phyloP scores from a whole-genome alignment of 83 land plant genomes.

The Picea abies region DNA sequence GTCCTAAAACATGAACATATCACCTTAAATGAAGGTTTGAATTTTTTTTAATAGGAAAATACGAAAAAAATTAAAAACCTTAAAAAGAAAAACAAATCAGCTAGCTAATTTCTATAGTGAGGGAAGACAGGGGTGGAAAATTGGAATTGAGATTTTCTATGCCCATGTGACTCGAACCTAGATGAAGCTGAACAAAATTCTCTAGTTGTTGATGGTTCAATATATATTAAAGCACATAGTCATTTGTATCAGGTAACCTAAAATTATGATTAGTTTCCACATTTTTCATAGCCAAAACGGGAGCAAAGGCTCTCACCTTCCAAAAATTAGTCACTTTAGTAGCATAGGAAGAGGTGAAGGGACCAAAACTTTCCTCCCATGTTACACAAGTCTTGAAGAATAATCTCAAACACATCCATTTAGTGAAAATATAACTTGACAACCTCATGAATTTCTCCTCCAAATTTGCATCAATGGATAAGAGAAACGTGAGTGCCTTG shows the following conservation, averaged over 20 bases:
- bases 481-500: constrained; percentile 21
- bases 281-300: constrained; percentile 40
- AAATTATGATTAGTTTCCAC: background rate
- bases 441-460: constrained; percentile 48
- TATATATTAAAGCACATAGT: constrained; percentile 42
- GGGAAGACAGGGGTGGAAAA: no score
- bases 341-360: constrained; percentile 33
- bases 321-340: constrained; percentile 32
- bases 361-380: background rate
- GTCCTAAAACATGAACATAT: no score
- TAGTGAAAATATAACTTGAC: constrained; percentile 49
- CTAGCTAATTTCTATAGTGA: no score
- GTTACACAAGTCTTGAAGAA: background rate
- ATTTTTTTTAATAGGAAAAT: no score
- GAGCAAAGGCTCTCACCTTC: constrained; percentile 44
- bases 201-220: constrained; percentile 70
- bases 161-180: no score
- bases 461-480: constrained; percentile 29
- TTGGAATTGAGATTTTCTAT: no score
- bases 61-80: no score
- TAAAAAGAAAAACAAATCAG: no score
- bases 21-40: no score
- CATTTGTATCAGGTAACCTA: constrained; percentile 27
- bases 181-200: constrained; percentile 53
- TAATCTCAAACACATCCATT: constrained; percentile 35